Percentiles rank a stretch among this genome's conserved stretches.
Conservation (phyloP, 768 basidiomycete genomes). For the Lentinula sp. region DNA sequence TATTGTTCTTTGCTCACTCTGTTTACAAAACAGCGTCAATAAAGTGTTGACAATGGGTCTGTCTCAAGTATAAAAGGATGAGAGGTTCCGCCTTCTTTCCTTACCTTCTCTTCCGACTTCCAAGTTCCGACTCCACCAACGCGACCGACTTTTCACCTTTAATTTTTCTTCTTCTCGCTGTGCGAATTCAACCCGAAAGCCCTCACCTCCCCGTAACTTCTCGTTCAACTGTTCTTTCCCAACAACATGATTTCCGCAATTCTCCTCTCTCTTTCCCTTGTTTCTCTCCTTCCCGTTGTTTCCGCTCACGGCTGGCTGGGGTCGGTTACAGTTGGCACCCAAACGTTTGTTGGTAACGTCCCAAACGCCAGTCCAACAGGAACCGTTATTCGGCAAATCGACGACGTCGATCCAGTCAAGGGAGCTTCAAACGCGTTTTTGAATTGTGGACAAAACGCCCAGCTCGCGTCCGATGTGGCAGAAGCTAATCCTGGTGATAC, state of each 20-base stretch:
- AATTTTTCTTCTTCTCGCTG: too few species aligned
- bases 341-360: slow-evolving; percentile 3
- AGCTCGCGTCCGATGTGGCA: slow-evolving; percentile 33
- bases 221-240: too few species aligned
- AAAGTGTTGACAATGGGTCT: too few species aligned
- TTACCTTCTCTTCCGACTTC: too few species aligned
- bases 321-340: background rate
- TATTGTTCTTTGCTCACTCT: too few species aligned
- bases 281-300: background rate
- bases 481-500: slow-evolving; percentile 37
- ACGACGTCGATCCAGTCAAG: slow-evolving; percentile 37
- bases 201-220: too few species aligned
- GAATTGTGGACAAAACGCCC: slow-evolving; percentile 38
- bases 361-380: slow-evolving; percentile 15
- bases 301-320: slow-evolving; percentile 6
- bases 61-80: too few species aligned
- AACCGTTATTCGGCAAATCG: slow-evolving; percentile 38
- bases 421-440: slow-evolving; percentile 33
- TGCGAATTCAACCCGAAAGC: too few species aligned
- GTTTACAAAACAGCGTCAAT: too few species aligned
- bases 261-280: background rate
- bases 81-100: too few species aligned
- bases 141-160: too few species aligned
- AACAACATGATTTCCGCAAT: background rate
- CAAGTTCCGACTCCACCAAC: too few species aligned